Evolutionary conservation across 352 stramenopile species (phyloP).

Genomic region (Blastocystis sp.): DNA sequence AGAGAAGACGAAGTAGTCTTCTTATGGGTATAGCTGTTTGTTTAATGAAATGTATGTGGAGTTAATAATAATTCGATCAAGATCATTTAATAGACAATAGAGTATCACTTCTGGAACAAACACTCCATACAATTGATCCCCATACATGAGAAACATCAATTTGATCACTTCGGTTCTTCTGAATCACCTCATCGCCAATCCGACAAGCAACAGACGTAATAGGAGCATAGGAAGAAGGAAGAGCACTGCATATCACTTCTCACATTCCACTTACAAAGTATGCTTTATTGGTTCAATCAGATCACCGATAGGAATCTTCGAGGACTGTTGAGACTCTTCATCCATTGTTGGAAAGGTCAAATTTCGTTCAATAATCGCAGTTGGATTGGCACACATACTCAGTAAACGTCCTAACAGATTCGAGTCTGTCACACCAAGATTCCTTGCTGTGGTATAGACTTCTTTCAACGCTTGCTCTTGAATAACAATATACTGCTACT

Average conservation of each 20-base stretch:
- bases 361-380: slow-evolving; percentile 45
- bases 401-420: slow-evolving; percentile 25
- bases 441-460: slow-evolving; percentile 42
- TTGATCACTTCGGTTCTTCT: not conserved
- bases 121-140: not conserved
- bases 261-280: not conserved
- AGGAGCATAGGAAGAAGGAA: slow-evolving; percentile 19
- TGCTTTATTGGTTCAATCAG: slow-evolving; percentile 36
- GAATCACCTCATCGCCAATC: not conserved
- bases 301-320: not conserved
- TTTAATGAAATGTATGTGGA: too few relatives aligned
- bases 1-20: not conserved
- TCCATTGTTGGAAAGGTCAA: not conserved
- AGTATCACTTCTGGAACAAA: not conserved
- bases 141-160: slow-evolving; percentile 29
- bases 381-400: not conserved
- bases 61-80: too few relatives aligned
- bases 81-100: too few relatives aligned
- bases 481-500: slow-evolving; percentile 51
- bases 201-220: not conserved
- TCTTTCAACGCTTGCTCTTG: slow-evolving; percentile 60
- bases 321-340: not conserved
- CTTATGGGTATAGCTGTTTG: slow-evolving; percentile 1
- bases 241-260: not conserved
- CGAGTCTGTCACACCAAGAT: slow-evolving; percentile 9